These are phyloP conservation scores for Trichoderma simmonsii DNA, from an alignment of 2,329 filamentous ascomycete genomes.

Conservation along the genomic window DNA sequence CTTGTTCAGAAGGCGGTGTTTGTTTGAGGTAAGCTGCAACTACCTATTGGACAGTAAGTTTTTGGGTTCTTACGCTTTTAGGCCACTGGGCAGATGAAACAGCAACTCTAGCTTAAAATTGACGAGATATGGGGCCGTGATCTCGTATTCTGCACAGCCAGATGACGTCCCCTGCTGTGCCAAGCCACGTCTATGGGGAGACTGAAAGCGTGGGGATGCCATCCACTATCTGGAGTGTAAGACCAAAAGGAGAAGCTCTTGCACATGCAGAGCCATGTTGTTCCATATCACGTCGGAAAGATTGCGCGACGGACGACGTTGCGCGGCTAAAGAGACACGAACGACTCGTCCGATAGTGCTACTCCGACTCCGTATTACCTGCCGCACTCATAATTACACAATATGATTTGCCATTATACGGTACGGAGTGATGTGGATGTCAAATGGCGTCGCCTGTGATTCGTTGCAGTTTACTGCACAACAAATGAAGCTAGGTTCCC, in stretches of 20 bases:
- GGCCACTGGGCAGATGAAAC: background rate
- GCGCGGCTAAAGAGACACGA: background rate
- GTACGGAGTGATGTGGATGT: background rate
- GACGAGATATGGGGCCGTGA: background rate
- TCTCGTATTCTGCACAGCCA: constrained; percentile 9
- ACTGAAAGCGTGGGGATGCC: background rate
- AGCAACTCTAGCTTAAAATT: background rate
- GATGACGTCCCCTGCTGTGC: background rate
- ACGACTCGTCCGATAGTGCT: background rate
- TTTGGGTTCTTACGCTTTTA: background rate
- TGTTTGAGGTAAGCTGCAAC: background rate
- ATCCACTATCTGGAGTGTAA: background rate
- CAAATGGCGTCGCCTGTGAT: background rate
- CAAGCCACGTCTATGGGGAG: background rate
- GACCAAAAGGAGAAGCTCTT: background rate
- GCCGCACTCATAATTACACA: background rate
- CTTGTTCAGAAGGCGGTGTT: background rate
- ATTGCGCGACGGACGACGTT: background rate
- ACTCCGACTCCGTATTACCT: background rate
- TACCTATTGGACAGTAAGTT: background rate
- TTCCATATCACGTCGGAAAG: background rate
- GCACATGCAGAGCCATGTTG: background rate
- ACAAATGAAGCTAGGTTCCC: background rate
- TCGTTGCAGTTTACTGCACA: background rate
- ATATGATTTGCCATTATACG: background rate